A percentile compares a stretch with the other conserved stretches of the same genome.
Conservation (phyloP, 352 stramenopile species). For the Globisporangium canariense region DNA sequence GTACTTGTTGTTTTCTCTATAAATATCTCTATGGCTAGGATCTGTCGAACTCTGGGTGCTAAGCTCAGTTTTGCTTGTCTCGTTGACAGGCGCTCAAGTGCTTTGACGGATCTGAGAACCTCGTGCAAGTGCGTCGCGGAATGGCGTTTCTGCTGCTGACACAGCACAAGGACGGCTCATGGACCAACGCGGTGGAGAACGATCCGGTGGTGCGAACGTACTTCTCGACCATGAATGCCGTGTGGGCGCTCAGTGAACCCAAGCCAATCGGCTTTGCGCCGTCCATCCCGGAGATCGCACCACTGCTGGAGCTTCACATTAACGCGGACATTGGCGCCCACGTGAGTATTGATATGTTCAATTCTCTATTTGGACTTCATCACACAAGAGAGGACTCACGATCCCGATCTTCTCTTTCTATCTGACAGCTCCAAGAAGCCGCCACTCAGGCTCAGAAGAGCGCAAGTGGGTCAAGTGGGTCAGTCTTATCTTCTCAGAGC, state of each 20-base stretch:
- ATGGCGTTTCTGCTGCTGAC: constrained; percentile 64
- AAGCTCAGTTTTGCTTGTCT: constrained; percentile 4
- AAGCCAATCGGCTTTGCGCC: constrained; percentile 55
- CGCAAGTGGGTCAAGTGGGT: background rate
- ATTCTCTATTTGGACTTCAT: background rate
- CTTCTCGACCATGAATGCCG: constrained; percentile 49
- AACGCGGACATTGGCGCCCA: constrained; percentile 43
- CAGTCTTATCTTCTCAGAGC: background rate
- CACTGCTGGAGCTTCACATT: constrained; percentile 56
- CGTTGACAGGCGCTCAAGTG: constrained; percentile 58
- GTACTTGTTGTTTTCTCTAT: constrained; percentile 25
- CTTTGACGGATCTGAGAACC: constrained; percentile 66
- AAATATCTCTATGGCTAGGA: background rate
- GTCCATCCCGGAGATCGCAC: constrained; percentile 44
- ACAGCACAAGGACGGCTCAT: constrained; percentile 61
- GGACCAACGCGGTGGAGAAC: constrained; percentile 26
- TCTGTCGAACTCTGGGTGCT: background rate
- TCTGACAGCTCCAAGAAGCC: background rate
- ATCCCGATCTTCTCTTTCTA: background rate
- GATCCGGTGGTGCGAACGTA: constrained; percentile 28
- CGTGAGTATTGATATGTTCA: background rate
- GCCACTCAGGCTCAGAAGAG: background rate
- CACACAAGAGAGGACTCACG: background rate
- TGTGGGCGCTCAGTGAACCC: constrained; percentile 47
- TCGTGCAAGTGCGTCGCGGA: constrained; percentile 61